Base-by-base conservation (phyloP, 768 basidiomycete genomes). In the Pholiota microspora region DNA sequence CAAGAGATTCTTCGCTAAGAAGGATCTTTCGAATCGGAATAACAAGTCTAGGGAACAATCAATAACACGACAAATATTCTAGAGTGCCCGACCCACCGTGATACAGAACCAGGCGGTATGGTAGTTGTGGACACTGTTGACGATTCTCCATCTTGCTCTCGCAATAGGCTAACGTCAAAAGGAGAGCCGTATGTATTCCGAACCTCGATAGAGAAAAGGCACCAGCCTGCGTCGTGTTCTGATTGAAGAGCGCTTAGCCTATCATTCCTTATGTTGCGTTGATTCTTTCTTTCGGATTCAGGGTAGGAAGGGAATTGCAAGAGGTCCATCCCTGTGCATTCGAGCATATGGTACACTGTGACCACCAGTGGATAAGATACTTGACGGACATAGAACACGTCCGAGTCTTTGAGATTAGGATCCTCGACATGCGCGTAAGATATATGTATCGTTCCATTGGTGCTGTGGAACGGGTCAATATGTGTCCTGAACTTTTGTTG, bases 341-440 rank as follows among this genome's bases (percentile, higher is more conserved):
- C 92, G 25, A 98, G 82, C 78, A 95, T 95, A 61, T 92, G 91
- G 67, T 98, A 97, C 10, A 98, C 97, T 2, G 95, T 96, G 55
- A 97, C 89, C 63, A 89, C 79, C 58, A 98, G 79, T 4, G 95
- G 94, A 65, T 93, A 93, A 27, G 87, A 82, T 49, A 98, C 70
- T 64, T 92, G 93, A 23, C 97, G 88, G 24, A 92, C 85, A 65
- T 94, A 82, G 69, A 98, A 96, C 36, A 83, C 69, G 46, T 82
- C 76, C 0, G 74, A 63, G 0, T 72, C 67, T 18, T 69, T 59
- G 59, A 60, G 64, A 59, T 62, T 68, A 51, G 69, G 67, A 35
- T 82, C 82, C 51, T 82, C 77, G 31, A 87, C 73, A 64, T 82
- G 77, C 4, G 90, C 86, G 67, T 98, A 99, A 31, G 92, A 90